Evolutionary conservation across 129 eudicot genomes (phyloP).

Genomic region (Heracleum sosnowskyi): DNA sequence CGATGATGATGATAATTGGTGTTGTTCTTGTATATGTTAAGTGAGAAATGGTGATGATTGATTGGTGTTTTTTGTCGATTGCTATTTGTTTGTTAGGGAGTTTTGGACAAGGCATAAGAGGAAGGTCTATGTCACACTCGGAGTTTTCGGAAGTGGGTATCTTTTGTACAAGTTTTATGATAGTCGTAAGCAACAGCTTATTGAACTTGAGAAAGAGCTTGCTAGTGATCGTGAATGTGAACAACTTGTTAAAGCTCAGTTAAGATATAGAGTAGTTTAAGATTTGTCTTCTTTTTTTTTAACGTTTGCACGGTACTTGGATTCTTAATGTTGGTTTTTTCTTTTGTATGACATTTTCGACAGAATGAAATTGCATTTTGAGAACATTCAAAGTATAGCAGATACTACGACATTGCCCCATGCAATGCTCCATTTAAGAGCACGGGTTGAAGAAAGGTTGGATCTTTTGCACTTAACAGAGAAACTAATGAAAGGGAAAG

Average conservation of each 20-base stretch:
- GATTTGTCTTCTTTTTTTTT: neutral
- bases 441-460: slow-evolving; percentile 67
- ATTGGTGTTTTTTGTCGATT: neutral
- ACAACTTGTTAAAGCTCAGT: slow-evolving; percentile 83
- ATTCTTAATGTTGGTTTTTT: slow-evolving; percentile 4
- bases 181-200: slow-evolving; percentile 34
- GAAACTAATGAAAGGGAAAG: slow-evolving; percentile 69
- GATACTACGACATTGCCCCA: slow-evolving; percentile 82
- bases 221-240: slow-evolving; percentile 67
- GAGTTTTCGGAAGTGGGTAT: slow-evolving; percentile 83
- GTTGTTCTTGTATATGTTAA: neutral
- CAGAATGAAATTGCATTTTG: slow-evolving; percentile 91
- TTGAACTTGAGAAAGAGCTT: slow-evolving; percentile 48
- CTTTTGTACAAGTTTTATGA: slow-evolving; percentile 65
- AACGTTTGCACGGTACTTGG: neutral
- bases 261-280: slow-evolving; percentile 17
- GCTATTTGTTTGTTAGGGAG: slow-evolving; percentile 33
- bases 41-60: neutral
- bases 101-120: slow-evolving; percentile 90
- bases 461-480: slow-evolving; percentile 68
- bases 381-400: slow-evolving; percentile 81
- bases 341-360: slow-evolving; percentile 3
- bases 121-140: slow-evolving; percentile 69
- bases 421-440: slow-evolving; percentile 57
- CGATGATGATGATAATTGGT: no score